These are phyloP conservation scores for Millerozyma acaciae DNA, from an alignment of 805 yeast genomes.

Conservation along the genomic window DNA sequence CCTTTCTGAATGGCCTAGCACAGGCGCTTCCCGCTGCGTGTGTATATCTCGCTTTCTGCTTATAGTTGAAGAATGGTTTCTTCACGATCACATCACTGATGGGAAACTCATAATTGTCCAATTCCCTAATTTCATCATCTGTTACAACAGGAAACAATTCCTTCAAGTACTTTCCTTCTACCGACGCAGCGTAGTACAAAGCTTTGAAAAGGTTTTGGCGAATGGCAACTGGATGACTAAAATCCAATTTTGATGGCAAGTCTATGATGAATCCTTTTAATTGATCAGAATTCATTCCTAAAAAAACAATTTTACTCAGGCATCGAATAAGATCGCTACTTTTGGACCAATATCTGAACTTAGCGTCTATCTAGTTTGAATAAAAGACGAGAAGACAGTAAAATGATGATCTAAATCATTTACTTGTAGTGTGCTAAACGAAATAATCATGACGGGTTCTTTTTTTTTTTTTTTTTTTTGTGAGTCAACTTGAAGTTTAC, in stretches of 20 bases:
- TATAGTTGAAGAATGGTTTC: slow-evolving; percentile 12
- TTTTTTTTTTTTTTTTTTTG: slow-evolving; percentile 3
- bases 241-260: slow-evolving; percentile 18
- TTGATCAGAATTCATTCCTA: slow-evolving; percentile 18
- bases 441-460: no score
- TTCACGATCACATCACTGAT: slow-evolving; percentile 6
- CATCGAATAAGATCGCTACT: no score
- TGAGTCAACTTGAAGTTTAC: no score
- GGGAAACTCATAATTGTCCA: slow-evolving; percentile 11
- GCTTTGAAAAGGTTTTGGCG: slow-evolving; percentile 23
- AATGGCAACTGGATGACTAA: slow-evolving; percentile 9
- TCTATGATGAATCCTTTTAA: slow-evolving; percentile 25
- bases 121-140: slow-evolving; percentile 12
- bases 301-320: no score
- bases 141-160: slow-evolving; percentile 31
- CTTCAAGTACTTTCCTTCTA: slow-evolving; percentile 34
- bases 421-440: no score
- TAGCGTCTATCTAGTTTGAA: no score
- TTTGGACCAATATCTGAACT: no score
- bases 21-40: slow-evolving; percentile 65
- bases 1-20: slow-evolving; percentile 55
- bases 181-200: slow-evolving; percentile 30
- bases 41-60: slow-evolving; percentile 13
- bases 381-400: no score
- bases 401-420: no score